Evolutionary conservation across 1,284 basidiomycete genomes (phyloP), one percentile per base, ranked within the genome.

Genomic region (Ustilago vetiveriae): DNA sequence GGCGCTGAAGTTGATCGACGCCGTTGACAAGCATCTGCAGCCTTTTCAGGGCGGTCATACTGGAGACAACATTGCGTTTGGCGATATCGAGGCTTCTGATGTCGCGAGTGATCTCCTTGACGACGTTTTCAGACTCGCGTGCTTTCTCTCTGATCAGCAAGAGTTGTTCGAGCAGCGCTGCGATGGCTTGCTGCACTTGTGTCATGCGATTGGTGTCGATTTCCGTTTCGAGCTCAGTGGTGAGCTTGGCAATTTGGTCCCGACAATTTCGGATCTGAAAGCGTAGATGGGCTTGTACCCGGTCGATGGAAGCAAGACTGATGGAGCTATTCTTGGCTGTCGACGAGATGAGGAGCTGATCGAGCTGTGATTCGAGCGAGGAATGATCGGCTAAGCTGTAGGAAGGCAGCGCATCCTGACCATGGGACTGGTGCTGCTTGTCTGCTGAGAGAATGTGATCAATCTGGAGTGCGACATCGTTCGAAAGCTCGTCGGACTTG

Each of bases 1-100:
- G 66, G 17, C 74, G 72, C 52, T 77, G 69, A 6, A 81, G 67
- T 40, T 78, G 74, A 29, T 74, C 71, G 7, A 74, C 72, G 32
- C 71, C 71, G 44, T 72, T 76, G 49, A 76, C 72, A n/a, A 67
- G 67, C 70, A 72, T 72, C 81, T 94, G 92, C 75, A 98, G 86
- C 39, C 93, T 85, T 82, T 93, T 94, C 67, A 98, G 84, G 2
- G 89, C 90, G 5, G 92, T 94, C 88, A 98, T 94, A 75, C 91
- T 92, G 22, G 88, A 84, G 21, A 75, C 72, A 9, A 82, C 86
- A 79, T 98, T 98, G 83, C 89, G 90, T 86, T 99, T 98, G 27
- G 94, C 94, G 29, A 91, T 85, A 81, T 98, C 96, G 29, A 99
- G 86, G 6, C 90, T 88, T 81, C 97, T 93, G 53, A 99, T 98